Evolutionary conservation across 805 yeast species (phyloP).

Genomic region (Saturnispora sanitii): DNA sequence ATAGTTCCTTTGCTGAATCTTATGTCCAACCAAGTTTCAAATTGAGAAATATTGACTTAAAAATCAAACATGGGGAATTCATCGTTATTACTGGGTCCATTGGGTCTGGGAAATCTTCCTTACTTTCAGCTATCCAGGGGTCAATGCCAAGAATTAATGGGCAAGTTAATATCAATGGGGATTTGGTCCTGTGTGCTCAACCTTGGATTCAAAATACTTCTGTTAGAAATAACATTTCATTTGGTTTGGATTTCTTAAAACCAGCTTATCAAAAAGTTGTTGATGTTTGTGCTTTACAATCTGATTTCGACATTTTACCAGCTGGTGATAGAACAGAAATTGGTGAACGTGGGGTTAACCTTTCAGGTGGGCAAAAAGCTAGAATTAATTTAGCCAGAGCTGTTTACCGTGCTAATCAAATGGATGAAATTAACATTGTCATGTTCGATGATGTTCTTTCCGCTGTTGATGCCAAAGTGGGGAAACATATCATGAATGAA

Average conservation of each 20-base stretch:
- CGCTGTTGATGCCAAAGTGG: conserved; percentile 84
- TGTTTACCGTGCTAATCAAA: conserved; percentile 34
- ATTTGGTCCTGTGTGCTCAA: conserved; percentile 32
- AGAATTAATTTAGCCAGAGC: conserved; percentile 72
- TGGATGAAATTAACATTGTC: conserved; percentile 50
- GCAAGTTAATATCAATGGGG: conserved; percentile 41
- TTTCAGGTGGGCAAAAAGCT: conserved; percentile 86
- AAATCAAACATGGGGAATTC: conserved; percentile 54
- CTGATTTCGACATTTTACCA: conserved; percentile 57
- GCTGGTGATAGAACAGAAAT: conserved; percentile 74
- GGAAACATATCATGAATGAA: conserved; percentile 62
- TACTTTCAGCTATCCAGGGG: conserved; percentile 61
- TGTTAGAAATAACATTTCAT: conserved; percentile 60
- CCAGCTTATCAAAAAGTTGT: conserved; percentile 44
- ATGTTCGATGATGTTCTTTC: conserved; percentile 71
- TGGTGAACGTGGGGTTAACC: conserved; percentile 77
- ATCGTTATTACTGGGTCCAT: conserved; percentile 68
- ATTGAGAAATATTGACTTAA: conserved; percentile 40
- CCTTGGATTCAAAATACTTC: conserved; percentile 92
- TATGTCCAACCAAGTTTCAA: conserved; percentile 22
- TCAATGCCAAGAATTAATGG: conserved; percentile 52
- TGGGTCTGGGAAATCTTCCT: conserved; percentile 75
- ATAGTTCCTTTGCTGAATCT: not conserved
- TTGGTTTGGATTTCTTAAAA: conserved; percentile 44
- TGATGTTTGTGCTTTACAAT: conserved; percentile 54